A percentile compares a stretch with the other conserved stretches of the same genome.
phyloP scores from a whole-genome alignment of 495 filamentous ascomycete genomes.

The Talaromyces liani region DNA sequence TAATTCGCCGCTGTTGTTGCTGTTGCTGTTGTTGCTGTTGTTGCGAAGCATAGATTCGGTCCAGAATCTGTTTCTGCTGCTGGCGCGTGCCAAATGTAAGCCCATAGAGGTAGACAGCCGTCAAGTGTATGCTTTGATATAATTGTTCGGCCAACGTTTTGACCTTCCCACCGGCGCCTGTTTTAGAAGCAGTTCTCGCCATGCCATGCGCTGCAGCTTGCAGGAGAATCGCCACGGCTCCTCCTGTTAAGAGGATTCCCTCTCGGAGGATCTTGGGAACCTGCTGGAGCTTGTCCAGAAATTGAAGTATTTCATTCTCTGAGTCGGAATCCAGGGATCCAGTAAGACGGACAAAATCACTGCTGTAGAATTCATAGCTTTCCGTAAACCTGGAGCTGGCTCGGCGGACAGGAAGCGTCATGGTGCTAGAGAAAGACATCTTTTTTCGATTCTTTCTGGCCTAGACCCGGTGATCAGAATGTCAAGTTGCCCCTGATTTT shows the following conservation, averaged over 20 bases:
- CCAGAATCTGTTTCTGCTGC: conserved; percentile 27
- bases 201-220: conserved; percentile 34
- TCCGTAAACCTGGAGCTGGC: conserved; percentile 6
- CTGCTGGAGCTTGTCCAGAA: conserved; percentile 29
- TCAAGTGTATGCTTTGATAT: conserved; percentile 25
- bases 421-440: background rate
- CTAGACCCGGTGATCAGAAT: background rate
- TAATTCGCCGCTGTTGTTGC: conserved; percentile 1
- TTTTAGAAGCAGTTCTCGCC: conserved; percentile 13
- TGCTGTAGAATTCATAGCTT: conserved; percentile 8
- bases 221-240: conserved; percentile 29
- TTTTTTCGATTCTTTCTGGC: background rate
- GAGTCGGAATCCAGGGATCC: conserved; percentile 3
- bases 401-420: background rate
- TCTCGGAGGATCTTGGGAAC: conserved; percentile 35
- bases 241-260: conserved; percentile 32
- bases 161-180: conserved; percentile 6
- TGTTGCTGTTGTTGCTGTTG: conserved; percentile 1
- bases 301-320: conserved; percentile 13
- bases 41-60: conserved; percentile 19
- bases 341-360: conserved; percentile 4
- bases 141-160: conserved; percentile 26
- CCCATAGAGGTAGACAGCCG: conserved; percentile 31
- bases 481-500: background rate
- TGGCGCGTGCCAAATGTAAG: conserved; percentile 29